These are phyloP conservation scores for Candida schatavii DNA, from an alignment of 805 yeast genomes.

Conservation along the genomic window DNA sequence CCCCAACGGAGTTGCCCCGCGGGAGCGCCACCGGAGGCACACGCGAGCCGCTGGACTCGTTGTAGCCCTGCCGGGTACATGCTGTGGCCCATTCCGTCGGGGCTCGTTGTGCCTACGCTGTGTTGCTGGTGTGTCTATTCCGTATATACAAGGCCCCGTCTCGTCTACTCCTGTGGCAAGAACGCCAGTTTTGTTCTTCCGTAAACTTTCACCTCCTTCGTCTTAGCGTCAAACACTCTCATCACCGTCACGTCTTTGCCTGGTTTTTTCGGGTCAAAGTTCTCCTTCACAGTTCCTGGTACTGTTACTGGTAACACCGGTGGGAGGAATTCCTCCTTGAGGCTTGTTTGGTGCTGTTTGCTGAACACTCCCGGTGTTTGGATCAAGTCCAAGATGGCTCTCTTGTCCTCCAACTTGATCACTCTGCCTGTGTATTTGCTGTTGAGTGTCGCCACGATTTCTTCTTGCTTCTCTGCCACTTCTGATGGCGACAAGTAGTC, in stretches of 20 bases:
- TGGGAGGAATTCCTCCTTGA: conserved; percentile 53
- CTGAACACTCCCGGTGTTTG: conserved; percentile 39
- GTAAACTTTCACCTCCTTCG: conserved; percentile 49
- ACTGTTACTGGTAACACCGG: conserved; percentile 52
- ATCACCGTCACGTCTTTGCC: conserved; percentile 49
- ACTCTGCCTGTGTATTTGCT: conserved; percentile 18
- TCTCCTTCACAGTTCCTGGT: conserved; percentile 36
- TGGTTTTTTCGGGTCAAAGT: conserved; percentile 36
- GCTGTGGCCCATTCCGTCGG: no score
- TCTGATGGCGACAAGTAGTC: conserved; percentile 32
- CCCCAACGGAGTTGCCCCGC: no score
- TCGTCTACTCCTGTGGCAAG: conserved; percentile 7
- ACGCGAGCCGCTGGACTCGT: no score
- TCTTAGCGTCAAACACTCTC: conserved; percentile 60
- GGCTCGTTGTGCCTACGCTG: no score
- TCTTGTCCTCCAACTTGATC: conserved; percentile 35
- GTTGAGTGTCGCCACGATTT: conserved; percentile 19
- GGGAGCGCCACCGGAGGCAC: no score
- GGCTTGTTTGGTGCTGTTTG: conserved; percentile 29
- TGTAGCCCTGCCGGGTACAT: no score
- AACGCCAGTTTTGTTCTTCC: conserved; percentile 56
- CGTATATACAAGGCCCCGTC: no score
- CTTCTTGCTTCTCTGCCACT: conserved; percentile 18
- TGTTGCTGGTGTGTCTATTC: no score
- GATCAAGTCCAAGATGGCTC: conserved; percentile 43